These are phyloP conservation scores for Pseudogymnoascus sp. DNA, from an alignment of 2,329 filamentous ascomycete genomes.

Conservation along the genomic window DNA sequence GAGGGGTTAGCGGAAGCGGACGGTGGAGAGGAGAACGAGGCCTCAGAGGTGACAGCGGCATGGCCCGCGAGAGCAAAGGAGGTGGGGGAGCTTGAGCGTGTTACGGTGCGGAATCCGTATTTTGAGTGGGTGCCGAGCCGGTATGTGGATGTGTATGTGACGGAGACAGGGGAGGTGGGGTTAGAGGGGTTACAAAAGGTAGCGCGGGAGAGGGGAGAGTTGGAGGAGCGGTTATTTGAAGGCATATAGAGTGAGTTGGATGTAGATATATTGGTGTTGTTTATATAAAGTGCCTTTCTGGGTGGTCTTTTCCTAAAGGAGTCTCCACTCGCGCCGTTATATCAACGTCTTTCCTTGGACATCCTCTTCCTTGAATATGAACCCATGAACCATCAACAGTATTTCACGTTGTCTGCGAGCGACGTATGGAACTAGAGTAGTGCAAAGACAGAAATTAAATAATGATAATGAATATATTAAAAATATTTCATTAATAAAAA, in stretches of 20 bases:
- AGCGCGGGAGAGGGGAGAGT: slow-evolving; percentile 14
- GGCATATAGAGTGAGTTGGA: slow-evolving; percentile 11
- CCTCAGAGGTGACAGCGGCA: slow-evolving; percentile 38
- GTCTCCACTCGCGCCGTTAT: too few species aligned
- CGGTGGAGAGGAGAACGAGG: slow-evolving; percentile 42
- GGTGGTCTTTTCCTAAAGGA: too few species aligned
- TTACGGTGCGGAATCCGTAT: slow-evolving; percentile 31
- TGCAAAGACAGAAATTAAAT: too few species aligned
- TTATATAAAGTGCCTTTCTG: background rate
- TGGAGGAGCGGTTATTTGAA: slow-evolving; percentile 19
- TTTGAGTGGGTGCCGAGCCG: slow-evolving; percentile 28
- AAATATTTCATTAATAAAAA: too few species aligned
- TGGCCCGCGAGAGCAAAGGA: slow-evolving; percentile 33
- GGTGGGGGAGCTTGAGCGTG: slow-evolving; percentile 14
- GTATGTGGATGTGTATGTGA: slow-evolving; percentile 26
- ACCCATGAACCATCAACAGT: too few species aligned
- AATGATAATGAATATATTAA: too few species aligned
- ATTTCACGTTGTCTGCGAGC: too few species aligned
- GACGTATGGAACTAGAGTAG: too few species aligned
- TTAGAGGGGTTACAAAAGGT: slow-evolving; percentile 17
- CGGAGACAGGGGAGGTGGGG: slow-evolving; percentile 22
- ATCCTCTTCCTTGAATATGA: too few species aligned
- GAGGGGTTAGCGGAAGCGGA: slow-evolving; percentile 33
- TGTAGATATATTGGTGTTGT: background rate
- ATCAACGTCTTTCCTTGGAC: too few species aligned